Base-by-base conservation (phyloP, 768 basidiomycete genomes). In the Collybiopsis confluens region DNA sequence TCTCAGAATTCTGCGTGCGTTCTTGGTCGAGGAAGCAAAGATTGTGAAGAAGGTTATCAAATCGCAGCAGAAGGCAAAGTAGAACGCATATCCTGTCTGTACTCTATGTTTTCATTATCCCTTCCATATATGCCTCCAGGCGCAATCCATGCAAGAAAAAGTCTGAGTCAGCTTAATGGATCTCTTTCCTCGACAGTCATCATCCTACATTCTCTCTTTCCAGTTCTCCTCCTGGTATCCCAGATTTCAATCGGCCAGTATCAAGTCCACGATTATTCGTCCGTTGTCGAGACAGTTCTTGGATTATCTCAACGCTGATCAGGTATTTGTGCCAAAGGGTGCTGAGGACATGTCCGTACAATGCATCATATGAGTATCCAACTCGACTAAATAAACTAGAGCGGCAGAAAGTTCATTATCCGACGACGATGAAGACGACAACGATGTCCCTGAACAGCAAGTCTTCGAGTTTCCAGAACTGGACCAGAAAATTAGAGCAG, bases 31-130 rank as follows among this genome's bases (percentile, higher is more conserved):
- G 80, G 97, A 99, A 79, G 97, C 97, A 42, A 98, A 98, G 81
- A 98, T 99, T 64, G 97, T 99, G 68, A 99, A 99, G 87, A 88
- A 84, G 76, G 96, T 98, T 63, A 94, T 98, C 81, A 97, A 97
- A 80, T 87, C 88, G 67, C 92, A 91, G 73, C 75, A 82, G 70
- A 79, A 79, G 65, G 68, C 69, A 57, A 64, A 67, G 53, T 50
- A 53, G 26, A 52, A 48, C n/a, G 36, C 11, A 48, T 48, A 35
- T 35, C 35, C 30, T 20, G 37, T 4, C 35, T 20, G 28, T 27
- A 45, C 33, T 13, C 30, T 5, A 4, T 35, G 30, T 48, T 23
- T 48, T 38, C 13, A 30, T 48, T 37, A 21, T 23, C 24, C 47
- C 33, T 27, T 46, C 27, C 45, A 46, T n/a, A 36, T 36, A 48